Evolutionary conservation across 2,329 filamentous ascomycete genomes (phyloP).

Genomic region (Akanthomyces muscarius): DNA sequence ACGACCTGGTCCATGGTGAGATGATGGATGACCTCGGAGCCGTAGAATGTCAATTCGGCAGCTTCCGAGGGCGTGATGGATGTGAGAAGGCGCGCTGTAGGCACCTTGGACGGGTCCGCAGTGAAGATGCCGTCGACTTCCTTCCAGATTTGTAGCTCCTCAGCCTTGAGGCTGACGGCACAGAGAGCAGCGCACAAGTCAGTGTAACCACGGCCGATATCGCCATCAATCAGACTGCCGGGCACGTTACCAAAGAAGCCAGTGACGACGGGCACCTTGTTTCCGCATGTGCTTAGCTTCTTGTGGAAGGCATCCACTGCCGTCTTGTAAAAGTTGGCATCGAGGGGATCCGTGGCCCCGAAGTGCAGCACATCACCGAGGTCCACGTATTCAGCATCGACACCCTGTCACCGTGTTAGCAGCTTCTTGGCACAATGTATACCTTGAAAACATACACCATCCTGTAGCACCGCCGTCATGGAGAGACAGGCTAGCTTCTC

Average conservation of each 20-base stretch:
- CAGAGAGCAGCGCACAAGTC: constrained; percentile 91
- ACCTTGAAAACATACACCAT: constrained; percentile 46
- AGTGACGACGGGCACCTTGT: constrained; percentile 73
- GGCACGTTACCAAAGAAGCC: constrained; percentile 95
- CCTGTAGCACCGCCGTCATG: constrained; percentile 79
- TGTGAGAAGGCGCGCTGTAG: constrained; percentile 83
- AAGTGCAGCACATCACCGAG: constrained; percentile 77
- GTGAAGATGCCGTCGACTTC: constrained; percentile 95
- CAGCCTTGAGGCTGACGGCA: constrained; percentile 80
- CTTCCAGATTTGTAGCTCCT: constrained; percentile 97
- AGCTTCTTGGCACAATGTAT: not conserved
- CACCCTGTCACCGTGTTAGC: constrained; percentile 48
- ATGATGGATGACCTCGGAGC: constrained; percentile 95
- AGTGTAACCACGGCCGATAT: constrained; percentile 93
- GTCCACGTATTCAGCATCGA: constrained; percentile 87
- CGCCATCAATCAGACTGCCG: constrained; percentile 79
- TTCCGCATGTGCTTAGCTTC: constrained; percentile 61
- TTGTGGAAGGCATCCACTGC: constrained; percentile 58
- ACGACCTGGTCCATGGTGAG: constrained; percentile 98
- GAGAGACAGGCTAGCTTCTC: constrained; percentile 94
- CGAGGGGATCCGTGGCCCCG: constrained; percentile 55
- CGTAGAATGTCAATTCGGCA: constrained; percentile 90
- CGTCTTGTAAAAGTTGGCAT: constrained; percentile 65
- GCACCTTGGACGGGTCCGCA: constrained; percentile 81
- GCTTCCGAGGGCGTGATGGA: constrained; percentile 93